Percentiles rank a stretch among this genome's conserved stretches.
phyloP scores from a whole-genome alignment of 352 stramenopile species.

The Phytophthora capsici region DNA sequence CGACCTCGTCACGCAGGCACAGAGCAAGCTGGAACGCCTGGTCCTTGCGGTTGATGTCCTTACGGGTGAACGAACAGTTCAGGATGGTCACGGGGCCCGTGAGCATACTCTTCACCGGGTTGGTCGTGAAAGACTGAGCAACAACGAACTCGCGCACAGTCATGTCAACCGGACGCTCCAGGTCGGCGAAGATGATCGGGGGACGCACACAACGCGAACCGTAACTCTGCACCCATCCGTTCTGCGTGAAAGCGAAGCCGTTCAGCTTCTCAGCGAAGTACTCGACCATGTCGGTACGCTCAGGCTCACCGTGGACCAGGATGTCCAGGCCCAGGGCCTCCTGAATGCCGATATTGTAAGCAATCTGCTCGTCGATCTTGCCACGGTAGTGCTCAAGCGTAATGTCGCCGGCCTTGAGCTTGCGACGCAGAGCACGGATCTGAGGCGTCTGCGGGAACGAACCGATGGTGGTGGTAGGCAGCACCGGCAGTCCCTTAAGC shows the following conservation, averaged over 20 bases:
- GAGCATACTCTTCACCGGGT: constrained; percentile 95
- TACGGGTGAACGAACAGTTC: constrained; percentile 95
- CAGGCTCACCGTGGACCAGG: constrained; percentile 93
- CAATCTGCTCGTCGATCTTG: constrained; percentile 94
- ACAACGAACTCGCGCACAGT: constrained; percentile 92
- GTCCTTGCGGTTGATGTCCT: constrained; percentile 90
- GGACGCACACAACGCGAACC: constrained; percentile 92
- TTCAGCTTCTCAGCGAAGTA: constrained; percentile 95
- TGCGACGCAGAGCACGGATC: constrained; percentile 80
- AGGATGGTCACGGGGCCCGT: constrained; percentile 94
- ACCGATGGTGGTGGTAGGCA: constrained; percentile 94
- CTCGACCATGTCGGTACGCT: constrained; percentile 96
- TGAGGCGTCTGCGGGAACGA: constrained; percentile 94
- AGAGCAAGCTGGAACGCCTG: constrained; percentile 92
- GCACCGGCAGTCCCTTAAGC: constrained; percentile 69
- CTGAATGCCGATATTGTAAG: constrained; percentile 92
- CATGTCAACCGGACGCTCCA: constrained; percentile 88
- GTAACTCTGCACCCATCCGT: constrained; percentile 95
- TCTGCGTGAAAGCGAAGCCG: constrained; percentile 92
- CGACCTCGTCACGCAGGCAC: constrained; percentile 92
- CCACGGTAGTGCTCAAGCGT: constrained; percentile 75
- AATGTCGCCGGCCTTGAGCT: constrained; percentile 87
- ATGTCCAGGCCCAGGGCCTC: constrained; percentile 93
- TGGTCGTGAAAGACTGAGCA: constrained; percentile 89
- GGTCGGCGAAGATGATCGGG: constrained; percentile 91